A percentile compares a stretch with the other conserved stretches of the same genome.
Evolutionary conservation across 768 basidiomycete species (phyloP).

Genomic region (Tylopilus vinaceipallidus): DNA sequence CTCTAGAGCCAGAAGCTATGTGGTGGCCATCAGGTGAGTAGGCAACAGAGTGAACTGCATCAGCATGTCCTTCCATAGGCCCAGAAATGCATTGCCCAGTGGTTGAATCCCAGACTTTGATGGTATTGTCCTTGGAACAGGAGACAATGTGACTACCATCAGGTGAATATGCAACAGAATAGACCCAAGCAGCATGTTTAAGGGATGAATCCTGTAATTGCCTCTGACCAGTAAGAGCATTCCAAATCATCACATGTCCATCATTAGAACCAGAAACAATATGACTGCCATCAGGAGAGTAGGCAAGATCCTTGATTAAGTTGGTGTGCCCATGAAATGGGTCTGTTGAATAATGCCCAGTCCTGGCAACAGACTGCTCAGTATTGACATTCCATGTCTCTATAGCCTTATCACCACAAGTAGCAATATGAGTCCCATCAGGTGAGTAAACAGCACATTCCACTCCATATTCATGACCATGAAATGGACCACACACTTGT

Average conservation of each 20-base stretch:
- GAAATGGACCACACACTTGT: neutral
- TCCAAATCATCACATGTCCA: slow-evolving; percentile 5
- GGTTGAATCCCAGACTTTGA: slow-evolving; percentile 23
- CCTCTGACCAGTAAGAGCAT: slow-evolving; percentile 12
- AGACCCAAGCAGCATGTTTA: slow-evolving; percentile 9
- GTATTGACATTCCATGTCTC: slow-evolving; percentile 8
- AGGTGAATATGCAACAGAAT: slow-evolving; percentile 25
- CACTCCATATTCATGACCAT: neutral
- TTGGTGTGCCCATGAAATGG: slow-evolving; percentile 5
- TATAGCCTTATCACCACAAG: slow-evolving; percentile 2
- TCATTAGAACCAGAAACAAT: slow-evolving; percentile 11
- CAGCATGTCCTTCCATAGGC: slow-evolving; percentile 19
- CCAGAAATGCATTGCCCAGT: slow-evolving; percentile 14
- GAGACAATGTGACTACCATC: slow-evolving; percentile 25
- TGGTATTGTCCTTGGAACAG: slow-evolving; percentile 20
- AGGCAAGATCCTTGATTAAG: neutral
- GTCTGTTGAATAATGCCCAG: too few relatives aligned
- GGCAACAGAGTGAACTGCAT: slow-evolving; percentile 15
- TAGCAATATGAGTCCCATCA: slow-evolving; percentile 19
- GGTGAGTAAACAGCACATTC: slow-evolving; percentile 16
- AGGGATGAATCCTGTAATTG: neutral
- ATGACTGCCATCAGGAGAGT: slow-evolving; percentile 16
- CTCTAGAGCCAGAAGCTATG: too few relatives aligned
- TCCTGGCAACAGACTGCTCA: neutral
- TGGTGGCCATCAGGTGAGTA: slow-evolving; percentile 22